Evolutionary conservation across 1,284 basidiomycete genomes (phyloP).

Genomic region (Tylopilus orsonianus): DNA sequence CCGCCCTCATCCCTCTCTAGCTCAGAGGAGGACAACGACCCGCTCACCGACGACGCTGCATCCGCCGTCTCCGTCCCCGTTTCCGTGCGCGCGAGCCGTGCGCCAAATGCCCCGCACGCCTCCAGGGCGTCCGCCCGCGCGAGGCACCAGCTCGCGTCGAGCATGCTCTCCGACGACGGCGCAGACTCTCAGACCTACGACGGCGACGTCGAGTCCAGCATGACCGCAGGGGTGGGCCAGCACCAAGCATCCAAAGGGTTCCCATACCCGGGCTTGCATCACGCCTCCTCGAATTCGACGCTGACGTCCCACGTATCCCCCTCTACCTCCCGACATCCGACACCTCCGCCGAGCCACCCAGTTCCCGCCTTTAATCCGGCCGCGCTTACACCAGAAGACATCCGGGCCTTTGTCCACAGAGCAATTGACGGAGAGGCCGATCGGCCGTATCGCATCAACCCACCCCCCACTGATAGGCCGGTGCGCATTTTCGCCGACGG

Average conservation of each 20-base stretch:
- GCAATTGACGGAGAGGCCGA: slow-evolving; percentile 65
- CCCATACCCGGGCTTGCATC: slow-evolving; percentile 36
- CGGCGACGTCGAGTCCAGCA: slow-evolving; percentile 82
- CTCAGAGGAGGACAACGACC: slow-evolving; percentile 82
- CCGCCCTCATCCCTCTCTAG: slow-evolving; percentile 29
- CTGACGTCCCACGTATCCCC: slow-evolving; percentile 44
- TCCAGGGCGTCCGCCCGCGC: slow-evolving; percentile 31
- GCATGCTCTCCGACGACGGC: slow-evolving; percentile 66
- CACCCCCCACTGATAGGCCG: slow-evolving; percentile 77
- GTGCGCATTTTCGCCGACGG: slow-evolving; percentile 95
- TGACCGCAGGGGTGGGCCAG: slow-evolving; percentile 52
- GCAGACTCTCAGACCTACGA: slow-evolving; percentile 86
- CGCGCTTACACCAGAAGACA: slow-evolving; percentile 65
- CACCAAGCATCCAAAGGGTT: slow-evolving; percentile 34
- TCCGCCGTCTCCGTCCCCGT: slow-evolving; percentile 49
- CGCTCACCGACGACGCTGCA: slow-evolving; percentile 69
- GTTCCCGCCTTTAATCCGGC: slow-evolving; percentile 61
- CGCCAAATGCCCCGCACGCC: slow-evolving; percentile 29
- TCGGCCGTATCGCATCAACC: slow-evolving; percentile 81
- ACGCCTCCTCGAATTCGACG: slow-evolving; percentile 51
- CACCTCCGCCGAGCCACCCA: slow-evolving; percentile 28
- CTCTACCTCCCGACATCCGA: slow-evolving; percentile 28
- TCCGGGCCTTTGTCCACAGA: slow-evolving; percentile 64
- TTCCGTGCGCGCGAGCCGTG: slow-evolving; percentile 31
- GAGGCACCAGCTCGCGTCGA: slow-evolving; percentile 56